Base-by-base conservation (phyloP, 768 basidiomycete genomes). In the Phylloporus sp. region DNA sequence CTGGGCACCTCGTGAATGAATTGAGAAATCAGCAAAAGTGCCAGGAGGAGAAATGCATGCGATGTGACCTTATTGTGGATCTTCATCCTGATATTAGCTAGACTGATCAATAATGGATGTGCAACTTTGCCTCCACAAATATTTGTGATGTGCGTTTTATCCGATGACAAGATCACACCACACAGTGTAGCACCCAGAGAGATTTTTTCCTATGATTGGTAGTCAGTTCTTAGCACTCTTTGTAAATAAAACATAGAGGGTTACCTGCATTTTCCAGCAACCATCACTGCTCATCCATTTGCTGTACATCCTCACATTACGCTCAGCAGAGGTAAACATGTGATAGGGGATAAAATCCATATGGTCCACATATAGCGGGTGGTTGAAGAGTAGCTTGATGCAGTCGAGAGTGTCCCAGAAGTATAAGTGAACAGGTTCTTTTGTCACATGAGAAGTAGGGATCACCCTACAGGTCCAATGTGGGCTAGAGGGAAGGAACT, bases 321-420 rank as follows among this genome's bases (percentile, higher is more conserved):
- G 45, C 3, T 46, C 18, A 6, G 18, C 40, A 2, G 20, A 34
- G 22, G 45, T 46, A 46, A 23, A 46, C 8, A 34, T 24, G 22
- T 12, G 45, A 15, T 46, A n/a, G 8, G 31, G 45, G 6, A 18
- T 6, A 26, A 23, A 54, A 5, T 61, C 38, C 11, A 66, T 43
- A 18, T 61, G 36, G 10, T 61, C 50, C 20, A 35, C 45, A 32
- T 68, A 44, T 2, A 62, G 20, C 2, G 62, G 70, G 48, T 58
- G 55, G 4, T 49, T 39, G 24, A 66, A 59, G 18, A 54, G 13
- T 64, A 53, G n/a, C 32, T 64, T 40, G 11, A 68, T 20, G 18
- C 60, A 64, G 45, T 69, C 53, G 0, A 71, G 29, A 7, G 59
- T 35, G 42, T 71, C 58, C 5, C 63, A 53, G 45, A 59, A 67